These are phyloP conservation scores for Cenchrus purpureus DNA, from an alignment of 176 grass and related monocot species.

Conservation along the genomic window DNA sequence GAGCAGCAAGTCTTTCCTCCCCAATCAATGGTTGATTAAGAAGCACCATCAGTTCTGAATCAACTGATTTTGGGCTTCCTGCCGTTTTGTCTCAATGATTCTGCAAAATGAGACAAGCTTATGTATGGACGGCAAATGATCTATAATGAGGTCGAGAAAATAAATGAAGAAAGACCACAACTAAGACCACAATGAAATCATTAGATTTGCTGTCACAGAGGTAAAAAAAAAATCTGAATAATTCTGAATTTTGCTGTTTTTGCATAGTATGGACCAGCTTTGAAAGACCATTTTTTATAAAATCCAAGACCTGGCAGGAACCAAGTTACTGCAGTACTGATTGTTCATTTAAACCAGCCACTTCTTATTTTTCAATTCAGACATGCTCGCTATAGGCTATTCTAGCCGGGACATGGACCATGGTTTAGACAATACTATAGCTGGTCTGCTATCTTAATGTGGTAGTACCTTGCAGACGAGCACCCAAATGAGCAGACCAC, in stretches of 20 bases:
- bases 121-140: conserved; percentile 29
- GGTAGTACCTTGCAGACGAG: background rate
- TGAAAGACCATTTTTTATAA: background rate
- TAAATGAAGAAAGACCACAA: conserved; percentile 2
- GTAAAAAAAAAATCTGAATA: conserved; percentile 2
- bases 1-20: conserved; percentile 86
- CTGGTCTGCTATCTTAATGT: background rate
- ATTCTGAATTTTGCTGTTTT: background rate
- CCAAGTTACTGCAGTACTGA: background rate
- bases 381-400: background rate
- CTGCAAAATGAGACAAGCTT: conserved; percentile 56
- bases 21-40: conserved; percentile 69
- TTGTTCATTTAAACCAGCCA: background rate
- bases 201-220: background rate
- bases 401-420: background rate
- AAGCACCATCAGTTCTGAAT: conserved; percentile 60
- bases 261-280: background rate
- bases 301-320: background rate
- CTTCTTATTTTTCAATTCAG: background rate
- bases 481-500: background rate
- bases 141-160: conserved; percentile 6
- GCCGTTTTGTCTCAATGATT: conserved; percentile 43
- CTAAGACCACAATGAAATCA: background rate
- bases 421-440: background rate
- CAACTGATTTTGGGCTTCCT: conserved; percentile 65